phyloP scores from a whole-genome alignment of 1,284 basidiomycete species.

The Meripilus lineatus region DNA sequence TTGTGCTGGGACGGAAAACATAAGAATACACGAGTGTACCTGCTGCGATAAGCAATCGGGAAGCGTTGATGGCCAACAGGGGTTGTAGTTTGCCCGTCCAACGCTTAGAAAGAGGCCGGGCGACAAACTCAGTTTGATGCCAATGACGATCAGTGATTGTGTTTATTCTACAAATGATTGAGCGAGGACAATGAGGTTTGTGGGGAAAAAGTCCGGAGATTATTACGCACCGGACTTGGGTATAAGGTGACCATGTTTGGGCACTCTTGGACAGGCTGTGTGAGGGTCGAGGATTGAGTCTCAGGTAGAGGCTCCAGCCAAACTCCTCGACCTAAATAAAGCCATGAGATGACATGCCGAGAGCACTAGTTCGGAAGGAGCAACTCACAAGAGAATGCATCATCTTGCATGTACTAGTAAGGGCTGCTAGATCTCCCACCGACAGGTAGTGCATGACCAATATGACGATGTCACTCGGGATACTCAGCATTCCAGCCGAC shows the following conservation, averaged over 20 bases:
- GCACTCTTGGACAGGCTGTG: slow-evolving; percentile 45
- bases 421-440: slow-evolving; percentile 38
- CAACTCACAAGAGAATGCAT: slow-evolving; percentile 45
- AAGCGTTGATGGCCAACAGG: slow-evolving; percentile 50
- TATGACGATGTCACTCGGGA: slow-evolving; percentile 58
- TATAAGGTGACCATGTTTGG: slow-evolving; percentile 40
- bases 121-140: slow-evolving; percentile 47
- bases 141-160: slow-evolving; percentile 51
- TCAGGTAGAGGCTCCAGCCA: slow-evolving; percentile 55
- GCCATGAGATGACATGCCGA: neutral
- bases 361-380: neutral
- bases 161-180: slow-evolving; percentile 38
- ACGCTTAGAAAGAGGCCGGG: slow-evolving; percentile 60
- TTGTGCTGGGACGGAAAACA: slow-evolving; percentile 34
- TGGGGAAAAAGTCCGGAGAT: neutral
- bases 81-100: slow-evolving; percentile 61
- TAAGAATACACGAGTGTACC: slow-evolving; percentile 59
- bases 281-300: slow-evolving; percentile 46
- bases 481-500: slow-evolving; percentile 15
- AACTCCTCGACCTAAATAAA: slow-evolving; percentile 48
- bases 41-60: slow-evolving; percentile 58
- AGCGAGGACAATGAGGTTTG: neutral
- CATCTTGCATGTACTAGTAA: slow-evolving; percentile 42
- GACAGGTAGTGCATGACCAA: slow-evolving; percentile 45
- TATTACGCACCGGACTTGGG: slow-evolving; percentile 31